A percentile compares a stretch with the other conserved stretches of the same genome.
Conservation (phyloP, 768 basidiomycete species). For the Pulveroboletus sp. region DNA sequence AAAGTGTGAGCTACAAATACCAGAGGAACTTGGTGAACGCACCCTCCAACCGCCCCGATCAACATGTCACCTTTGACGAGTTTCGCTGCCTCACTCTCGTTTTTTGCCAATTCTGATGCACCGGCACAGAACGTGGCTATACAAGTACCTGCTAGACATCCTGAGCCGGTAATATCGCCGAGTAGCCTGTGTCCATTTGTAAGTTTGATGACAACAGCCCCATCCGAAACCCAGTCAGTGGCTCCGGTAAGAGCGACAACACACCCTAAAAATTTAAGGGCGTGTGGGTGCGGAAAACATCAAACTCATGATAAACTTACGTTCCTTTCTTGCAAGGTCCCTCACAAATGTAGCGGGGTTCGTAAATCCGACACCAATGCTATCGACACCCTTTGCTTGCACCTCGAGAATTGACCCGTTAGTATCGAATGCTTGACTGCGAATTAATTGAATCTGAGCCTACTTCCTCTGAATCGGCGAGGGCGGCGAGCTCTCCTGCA, state of each 20-base stretch:
- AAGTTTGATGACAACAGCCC: slow-evolving; percentile 58
- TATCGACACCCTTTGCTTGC: slow-evolving; percentile 79
- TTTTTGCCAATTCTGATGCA: slow-evolving; percentile 39
- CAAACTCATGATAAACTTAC: slow-evolving; percentile 39
- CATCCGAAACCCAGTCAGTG: slow-evolving; percentile 83
- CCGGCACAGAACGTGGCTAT: slow-evolving; percentile 81
- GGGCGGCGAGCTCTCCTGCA: slow-evolving; percentile 78
- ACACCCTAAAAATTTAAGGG: slow-evolving; percentile 47
- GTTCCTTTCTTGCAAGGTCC: slow-evolving; percentile 64
- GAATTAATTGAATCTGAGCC: not conserved
- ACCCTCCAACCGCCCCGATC: slow-evolving; percentile 74
- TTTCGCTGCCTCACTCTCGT: slow-evolving; percentile 30
- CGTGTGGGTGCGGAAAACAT: not conserved
- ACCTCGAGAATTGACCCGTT: slow-evolving; percentile 40
- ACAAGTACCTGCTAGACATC: slow-evolving; percentile 76
- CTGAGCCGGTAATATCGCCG: slow-evolving; percentile 82
- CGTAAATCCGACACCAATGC: slow-evolving; percentile 68
- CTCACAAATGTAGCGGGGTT: slow-evolving; percentile 70
- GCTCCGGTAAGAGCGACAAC: slow-evolving; percentile 78
- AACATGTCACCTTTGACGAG: slow-evolving; percentile 78
- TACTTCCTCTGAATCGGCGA: slow-evolving; percentile 76
- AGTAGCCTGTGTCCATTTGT: slow-evolving; percentile 72
- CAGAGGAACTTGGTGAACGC: slow-evolving; percentile 18
- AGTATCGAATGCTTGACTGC: not conserved
- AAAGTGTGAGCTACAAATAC: slow-evolving; percentile 2